Evolutionary conservation across 2,329 filamentous ascomycete species (phyloP).

Genomic region (Teratosphaeria zuluensis): DNA sequence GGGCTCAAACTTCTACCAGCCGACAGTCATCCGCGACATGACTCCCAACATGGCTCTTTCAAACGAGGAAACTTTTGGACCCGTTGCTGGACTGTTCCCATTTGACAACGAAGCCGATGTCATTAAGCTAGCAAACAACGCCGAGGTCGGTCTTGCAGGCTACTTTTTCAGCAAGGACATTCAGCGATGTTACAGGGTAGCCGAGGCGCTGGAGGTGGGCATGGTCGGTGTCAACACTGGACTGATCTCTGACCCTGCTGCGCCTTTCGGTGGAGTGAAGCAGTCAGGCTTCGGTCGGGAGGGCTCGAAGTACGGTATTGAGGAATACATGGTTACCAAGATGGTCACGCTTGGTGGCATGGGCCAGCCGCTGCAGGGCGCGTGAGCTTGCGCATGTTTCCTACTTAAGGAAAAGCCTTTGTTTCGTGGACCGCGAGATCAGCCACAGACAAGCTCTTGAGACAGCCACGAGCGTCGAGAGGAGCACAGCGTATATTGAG

Average conservation of each 20-base stretch:
- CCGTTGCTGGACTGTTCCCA: slow-evolving; percentile 78
- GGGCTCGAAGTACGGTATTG: slow-evolving; percentile 41
- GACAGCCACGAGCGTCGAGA: not conserved
- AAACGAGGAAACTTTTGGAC: slow-evolving; percentile 88
- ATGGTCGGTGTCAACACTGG: slow-evolving; percentile 63
- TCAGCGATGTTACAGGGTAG: slow-evolving; percentile 49
- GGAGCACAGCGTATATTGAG: not conserved
- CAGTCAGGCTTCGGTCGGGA: slow-evolving; percentile 43
- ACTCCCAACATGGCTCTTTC: slow-evolving; percentile 75
- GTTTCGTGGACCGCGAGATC: not conserved
- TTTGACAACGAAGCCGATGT: slow-evolving; percentile 88
- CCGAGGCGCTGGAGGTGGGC: slow-evolving; percentile 65
- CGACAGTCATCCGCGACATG: slow-evolving; percentile 83
- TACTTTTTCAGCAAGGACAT: slow-evolving; percentile 76
- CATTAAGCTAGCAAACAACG: slow-evolving; percentile 67
- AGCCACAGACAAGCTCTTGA: not conserved
- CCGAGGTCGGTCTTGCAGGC: slow-evolving; percentile 80
- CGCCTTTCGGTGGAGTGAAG: slow-evolving; percentile 41
- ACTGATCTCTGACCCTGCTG: slow-evolving; percentile 38
- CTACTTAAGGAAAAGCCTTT: not conserved
- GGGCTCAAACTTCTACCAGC: slow-evolving; percentile 79
- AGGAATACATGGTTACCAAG: slow-evolving; percentile 40
- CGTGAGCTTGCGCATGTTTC: not conserved
- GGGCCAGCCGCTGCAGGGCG: slow-evolving; percentile 44
- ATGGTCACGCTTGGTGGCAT: slow-evolving; percentile 51